Conservation (phyloP, 139 green algal species). For the Yamagishiella unicocca region DNA sequence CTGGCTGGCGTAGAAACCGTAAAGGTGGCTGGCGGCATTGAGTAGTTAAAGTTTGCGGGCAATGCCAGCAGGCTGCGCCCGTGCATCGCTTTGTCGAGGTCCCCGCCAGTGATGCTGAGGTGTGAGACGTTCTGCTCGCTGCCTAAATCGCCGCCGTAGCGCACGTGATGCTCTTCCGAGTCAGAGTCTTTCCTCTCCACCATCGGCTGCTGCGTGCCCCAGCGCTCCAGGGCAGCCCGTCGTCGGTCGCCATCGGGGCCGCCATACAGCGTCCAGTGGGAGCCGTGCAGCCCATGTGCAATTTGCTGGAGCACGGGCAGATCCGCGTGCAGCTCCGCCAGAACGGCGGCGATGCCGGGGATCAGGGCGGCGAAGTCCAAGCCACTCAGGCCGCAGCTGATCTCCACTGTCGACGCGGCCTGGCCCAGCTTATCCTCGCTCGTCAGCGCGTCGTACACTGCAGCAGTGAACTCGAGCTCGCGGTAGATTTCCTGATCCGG, state of each 20-base stretch:
- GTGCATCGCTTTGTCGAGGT: background rate
- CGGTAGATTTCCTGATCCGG: no score
- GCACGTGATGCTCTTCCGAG: background rate
- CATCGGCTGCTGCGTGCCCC: background rate
- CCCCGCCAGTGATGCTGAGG: background rate
- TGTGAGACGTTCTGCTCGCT: no score
- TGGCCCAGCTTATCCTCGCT: background rate
- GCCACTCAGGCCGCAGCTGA: background rate
- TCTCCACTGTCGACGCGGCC: background rate
- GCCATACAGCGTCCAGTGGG: background rate
- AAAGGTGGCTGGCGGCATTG: background rate
- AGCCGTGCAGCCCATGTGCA: background rate
- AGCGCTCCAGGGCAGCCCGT: background rate
- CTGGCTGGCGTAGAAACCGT: background rate
- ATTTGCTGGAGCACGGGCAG: constrained; percentile 7
- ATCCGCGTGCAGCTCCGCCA: background rate
- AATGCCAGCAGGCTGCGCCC: background rate
- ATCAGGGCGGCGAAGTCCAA: background rate
- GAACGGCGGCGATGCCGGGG: background rate
- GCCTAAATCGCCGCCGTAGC: no score
- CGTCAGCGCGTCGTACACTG: background rate
- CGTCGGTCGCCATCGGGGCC: background rate
- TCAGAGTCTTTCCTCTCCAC: background rate
- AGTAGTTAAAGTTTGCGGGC: background rate
- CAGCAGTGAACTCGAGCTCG: background rate